Base-by-base conservation (phyloP, 2,329 filamentous ascomycete genomes). In the Byssothecium circinans region DNA sequence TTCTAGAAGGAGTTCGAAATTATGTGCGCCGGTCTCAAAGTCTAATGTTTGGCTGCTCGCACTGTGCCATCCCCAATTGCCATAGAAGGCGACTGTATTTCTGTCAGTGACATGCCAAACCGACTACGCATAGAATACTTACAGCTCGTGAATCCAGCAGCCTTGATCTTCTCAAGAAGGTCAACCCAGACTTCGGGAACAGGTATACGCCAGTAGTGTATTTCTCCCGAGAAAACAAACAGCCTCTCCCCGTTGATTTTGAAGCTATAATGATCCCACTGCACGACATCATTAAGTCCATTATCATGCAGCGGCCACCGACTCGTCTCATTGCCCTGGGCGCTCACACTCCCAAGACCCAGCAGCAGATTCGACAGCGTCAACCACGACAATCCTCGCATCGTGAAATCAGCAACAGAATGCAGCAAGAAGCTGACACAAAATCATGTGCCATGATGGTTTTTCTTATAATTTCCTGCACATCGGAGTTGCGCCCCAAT, bases 251-350 rank as follows among this genome's bases (percentile, higher is more conserved):
- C 76, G 42, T 81, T 75, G 43, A 81, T 62, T 23, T 76, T 72
- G 57, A 80, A 76, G 60, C 77, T 80, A 61, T 78, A 79, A 45
- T 78, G 73, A 50, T 81, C 78, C 79, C 78, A 81, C 62, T 78
- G 69, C 1, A 81, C 78, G 19, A 74, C 67, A 4, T 73, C 58
- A 47, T 72, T 80, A 41, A 77, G 54, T 4, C 74, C 74, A 50
- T 80, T 73, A 59, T 78, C 71, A 45, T 78, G 74, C 10, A 79
- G 46, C 1, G 77, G 76, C 76, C 76, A 79, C 62, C 73, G 57
- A 32, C 49, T 56, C 7, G 57, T 40, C 12, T 14, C 36, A 7
- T 51, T 54, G 35, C 54, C 55, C 34, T 69, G 64, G 25, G 61
- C 65, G 33, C 52, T 44, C 37, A 59, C 60, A 30, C 54, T 52